Conservation (phyloP, 148 eudicot genomes). For the Persicaria tinctoria region DNA sequence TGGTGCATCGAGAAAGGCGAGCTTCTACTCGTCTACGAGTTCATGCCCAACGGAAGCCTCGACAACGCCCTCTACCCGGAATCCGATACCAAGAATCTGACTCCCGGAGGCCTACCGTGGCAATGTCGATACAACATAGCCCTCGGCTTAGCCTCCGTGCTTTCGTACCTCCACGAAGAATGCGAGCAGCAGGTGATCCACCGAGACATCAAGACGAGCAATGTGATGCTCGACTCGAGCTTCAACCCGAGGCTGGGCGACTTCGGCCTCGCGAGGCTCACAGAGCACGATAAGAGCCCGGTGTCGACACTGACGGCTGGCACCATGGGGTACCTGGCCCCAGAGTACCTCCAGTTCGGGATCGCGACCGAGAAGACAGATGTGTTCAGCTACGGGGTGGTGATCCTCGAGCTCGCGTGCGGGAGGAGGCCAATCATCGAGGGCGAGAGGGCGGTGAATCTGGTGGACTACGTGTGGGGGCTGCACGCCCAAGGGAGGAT, state of each 20-base stretch:
- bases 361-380: conserved; percentile 66
- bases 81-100: conserved; percentile 70
- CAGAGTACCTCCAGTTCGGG: conserved; percentile 61
- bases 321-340: conserved; percentile 35
- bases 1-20: conserved; percentile 47
- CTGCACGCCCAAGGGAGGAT: conserved; percentile 54
- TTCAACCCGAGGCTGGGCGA: conserved; percentile 62
- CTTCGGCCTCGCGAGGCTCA: conserved; percentile 62
- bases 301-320: conserved; percentile 73
- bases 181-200: conserved; percentile 77
- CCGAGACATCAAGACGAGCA: conserved; percentile 63
- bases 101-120: conserved; percentile 54
- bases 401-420: conserved; percentile 62
- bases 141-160: conserved; percentile 60
- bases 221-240: conserved; percentile 65
- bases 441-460: conserved; percentile 33
- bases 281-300: conserved; percentile 65
- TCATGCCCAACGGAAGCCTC: conserved; percentile 63
- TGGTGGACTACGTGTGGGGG: conserved; percentile 83
- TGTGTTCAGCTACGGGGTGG: conserved; percentile 67
- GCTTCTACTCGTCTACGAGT: conserved; percentile 45
- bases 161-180: conserved; percentile 73
- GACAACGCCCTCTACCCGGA: conserved; percentile 52
- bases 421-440: conserved; percentile 74
- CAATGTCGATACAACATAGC: conserved; percentile 44